phyloP scores from a whole-genome alignment of 495 filamentous ascomycete genomes.

The Tuber magnatum region DNA sequence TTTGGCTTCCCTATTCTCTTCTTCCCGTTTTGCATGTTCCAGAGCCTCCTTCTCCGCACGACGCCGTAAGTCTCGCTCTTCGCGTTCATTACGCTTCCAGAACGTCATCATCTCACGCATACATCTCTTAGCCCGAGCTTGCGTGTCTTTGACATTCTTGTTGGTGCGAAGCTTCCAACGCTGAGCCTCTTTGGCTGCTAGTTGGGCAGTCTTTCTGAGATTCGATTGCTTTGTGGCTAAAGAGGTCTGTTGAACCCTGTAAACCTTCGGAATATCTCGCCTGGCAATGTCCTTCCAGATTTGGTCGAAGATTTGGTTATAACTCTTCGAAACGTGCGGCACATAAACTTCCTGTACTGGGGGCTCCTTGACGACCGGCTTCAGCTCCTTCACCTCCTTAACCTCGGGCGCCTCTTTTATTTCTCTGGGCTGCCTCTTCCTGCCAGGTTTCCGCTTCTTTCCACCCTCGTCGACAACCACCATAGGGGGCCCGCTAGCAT shows the following conservation, averaged over 20 bases:
- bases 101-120: conserved; percentile 99
- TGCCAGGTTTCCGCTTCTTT: conserved; percentile 46
- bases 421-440: conserved; percentile 44
- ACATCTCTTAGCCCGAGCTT: conserved; percentile 89
- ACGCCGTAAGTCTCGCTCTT: conserved; percentile 89
- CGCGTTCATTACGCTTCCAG: conserved; percentile 98
- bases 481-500: conserved; percentile 72
- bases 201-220: conserved; percentile 90
- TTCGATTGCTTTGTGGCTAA: conserved; percentile 81
- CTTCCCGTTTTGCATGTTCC: conserved; percentile 90
- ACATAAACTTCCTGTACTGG: conserved; percentile 47
- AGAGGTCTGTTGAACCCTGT: conserved; percentile 73
- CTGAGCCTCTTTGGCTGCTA: conserved; percentile 94
- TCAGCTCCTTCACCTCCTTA: conserved; percentile 55
- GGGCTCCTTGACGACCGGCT: conserved; percentile 44
- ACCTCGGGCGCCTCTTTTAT: conserved; percentile 49
- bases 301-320: conserved; percentile 95
- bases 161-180: conserved; percentile 96
- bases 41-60: conserved; percentile 92
- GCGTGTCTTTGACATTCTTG: conserved; percentile 95
- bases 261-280: conserved; percentile 89
- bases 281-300: conserved; percentile 93
- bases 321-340: conserved; percentile 78
- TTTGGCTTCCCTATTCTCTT: conserved; percentile 93
- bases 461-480: conserved; percentile 75